These are phyloP conservation scores for Megacollybia marginata DNA, from an alignment of 768 basidiomycete genomes.

Conservation along the genomic window DNA sequence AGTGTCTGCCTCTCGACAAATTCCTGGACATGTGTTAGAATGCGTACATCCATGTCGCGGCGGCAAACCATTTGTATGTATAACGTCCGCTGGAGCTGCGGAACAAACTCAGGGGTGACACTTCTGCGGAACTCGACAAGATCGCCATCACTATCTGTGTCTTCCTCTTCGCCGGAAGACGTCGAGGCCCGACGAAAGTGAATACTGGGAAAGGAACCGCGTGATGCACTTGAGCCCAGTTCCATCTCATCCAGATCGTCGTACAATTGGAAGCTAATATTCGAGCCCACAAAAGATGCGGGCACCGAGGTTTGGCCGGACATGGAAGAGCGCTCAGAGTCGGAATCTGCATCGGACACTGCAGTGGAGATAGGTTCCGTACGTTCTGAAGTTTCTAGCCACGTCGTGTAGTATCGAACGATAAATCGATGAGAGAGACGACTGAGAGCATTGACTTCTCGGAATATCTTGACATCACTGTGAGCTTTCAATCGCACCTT, in stretches of 20 bases:
- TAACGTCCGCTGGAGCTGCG: slow-evolving; percentile 47
- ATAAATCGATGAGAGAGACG: slow-evolving; percentile 83
- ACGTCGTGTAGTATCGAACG: slow-evolving; percentile 87
- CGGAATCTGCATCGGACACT: slow-evolving; percentile 36
- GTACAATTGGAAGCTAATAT: neutral
- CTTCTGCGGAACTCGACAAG: slow-evolving; percentile 7
- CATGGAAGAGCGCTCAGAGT: slow-evolving; percentile 27
- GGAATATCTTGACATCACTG: slow-evolving; percentile 80
- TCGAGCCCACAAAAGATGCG: slow-evolving; percentile 16
- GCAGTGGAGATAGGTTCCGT: slow-evolving; percentile 44
- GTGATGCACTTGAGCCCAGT: slow-evolving; percentile 45
- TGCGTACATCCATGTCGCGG: neutral
- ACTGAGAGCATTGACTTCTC: slow-evolving; percentile 88
- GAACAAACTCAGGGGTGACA: slow-evolving; percentile 10
- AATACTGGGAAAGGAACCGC: slow-evolving; percentile 71
- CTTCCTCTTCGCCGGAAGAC: slow-evolving; percentile 27
- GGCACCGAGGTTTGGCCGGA: slow-evolving; percentile 55
- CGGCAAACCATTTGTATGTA: slow-evolving; percentile 88
- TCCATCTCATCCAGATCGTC: slow-evolving; percentile 45
- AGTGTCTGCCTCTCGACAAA: slow-evolving; percentile 89
- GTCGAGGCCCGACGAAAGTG: slow-evolving; percentile 48
- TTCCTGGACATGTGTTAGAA: slow-evolving; percentile 40
- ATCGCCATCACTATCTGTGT: slow-evolving; percentile 34
- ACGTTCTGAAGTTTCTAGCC: slow-evolving; percentile 76
- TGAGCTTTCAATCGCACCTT: slow-evolving; percentile 79